phyloP scores from a whole-genome alignment of 2,329 filamentous ascomycete species.

The Aspergillus versicolor region DNA sequence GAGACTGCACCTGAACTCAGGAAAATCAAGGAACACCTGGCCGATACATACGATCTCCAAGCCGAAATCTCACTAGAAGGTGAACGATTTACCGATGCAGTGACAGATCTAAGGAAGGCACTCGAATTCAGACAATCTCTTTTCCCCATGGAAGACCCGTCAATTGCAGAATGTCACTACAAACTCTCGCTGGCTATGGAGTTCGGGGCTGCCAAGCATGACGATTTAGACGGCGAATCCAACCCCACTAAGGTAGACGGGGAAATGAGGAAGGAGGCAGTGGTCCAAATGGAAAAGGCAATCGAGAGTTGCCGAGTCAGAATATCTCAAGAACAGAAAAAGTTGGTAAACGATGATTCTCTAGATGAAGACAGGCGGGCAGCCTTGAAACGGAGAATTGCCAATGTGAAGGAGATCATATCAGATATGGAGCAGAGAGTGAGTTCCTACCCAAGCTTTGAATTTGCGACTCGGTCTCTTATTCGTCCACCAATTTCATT shows the following conservation, averaged over 20 bases:
- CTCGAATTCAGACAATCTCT: conserved; percentile 77
- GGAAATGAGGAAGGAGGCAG: conserved; percentile 57
- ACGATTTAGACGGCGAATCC: conserved; percentile 37
- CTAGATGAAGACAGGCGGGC: conserved; percentile 42
- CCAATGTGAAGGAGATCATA: conserved; percentile 61
- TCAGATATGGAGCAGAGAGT: conserved; percentile 61
- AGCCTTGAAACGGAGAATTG: conserved; percentile 49
- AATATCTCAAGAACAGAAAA: conserved; percentile 53
- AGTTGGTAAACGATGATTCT: conserved; percentile 36
- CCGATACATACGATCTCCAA: conserved; percentile 90
- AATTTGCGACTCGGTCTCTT: background rate
- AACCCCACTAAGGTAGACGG: conserved; percentile 49
- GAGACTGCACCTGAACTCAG: conserved; percentile 43
- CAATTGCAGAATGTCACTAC: conserved; percentile 92
- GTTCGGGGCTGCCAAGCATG: conserved; percentile 74
- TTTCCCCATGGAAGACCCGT: conserved; percentile 75
- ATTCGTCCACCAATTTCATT: conserved; percentile 8
- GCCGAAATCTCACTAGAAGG: conserved; percentile 97
- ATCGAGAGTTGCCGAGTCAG: conserved; percentile 59
- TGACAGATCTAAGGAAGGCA: conserved; percentile 75
- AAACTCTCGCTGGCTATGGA: conserved; percentile 94
- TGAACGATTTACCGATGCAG: conserved; percentile 86
- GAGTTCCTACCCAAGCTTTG: conserved; percentile 23
- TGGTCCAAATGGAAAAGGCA: conserved; percentile 59
- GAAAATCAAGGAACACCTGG: conserved; percentile 79